Evolutionary conservation across 202 grass and related monocot genomes (phyloP).

Genomic region (Dendrocalamus latiflorus): DNA sequence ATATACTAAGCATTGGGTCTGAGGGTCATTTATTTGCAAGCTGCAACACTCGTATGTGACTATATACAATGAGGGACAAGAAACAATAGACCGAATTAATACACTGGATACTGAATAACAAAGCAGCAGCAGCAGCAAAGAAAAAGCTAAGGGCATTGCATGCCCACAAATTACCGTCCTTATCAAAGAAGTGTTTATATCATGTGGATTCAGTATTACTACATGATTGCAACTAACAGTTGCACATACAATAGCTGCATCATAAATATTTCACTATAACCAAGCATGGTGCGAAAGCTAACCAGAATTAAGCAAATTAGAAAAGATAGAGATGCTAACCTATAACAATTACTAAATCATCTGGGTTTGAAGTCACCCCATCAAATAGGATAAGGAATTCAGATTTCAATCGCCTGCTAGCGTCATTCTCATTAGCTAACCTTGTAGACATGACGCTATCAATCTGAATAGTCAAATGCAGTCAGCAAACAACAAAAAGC

Average conservation of each 20-base stretch:
- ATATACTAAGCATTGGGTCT: background rate
- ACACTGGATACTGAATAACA: background rate
- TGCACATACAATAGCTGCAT: background rate
- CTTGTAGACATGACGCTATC: conserved; percentile 93
- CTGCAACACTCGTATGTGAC: background rate
- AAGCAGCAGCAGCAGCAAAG: background rate
- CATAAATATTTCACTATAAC: background rate
- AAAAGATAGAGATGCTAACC: conserved; percentile 45
- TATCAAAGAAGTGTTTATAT: background rate
- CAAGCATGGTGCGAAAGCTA: conserved; percentile 1
- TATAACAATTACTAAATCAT: conserved; percentile 94
- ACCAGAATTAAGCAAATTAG: background rate
- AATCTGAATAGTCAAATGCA: conserved; percentile 55
- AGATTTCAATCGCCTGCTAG: conserved; percentile 88
- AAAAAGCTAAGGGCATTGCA: background rate
- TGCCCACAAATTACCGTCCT: background rate
- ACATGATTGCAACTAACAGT: background rate
- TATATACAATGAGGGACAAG: background rate
- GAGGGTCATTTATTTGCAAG: background rate
- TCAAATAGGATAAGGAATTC: conserved; percentile 98
- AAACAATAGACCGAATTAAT: background rate
- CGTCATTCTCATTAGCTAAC: conserved; percentile 88
- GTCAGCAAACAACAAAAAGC: conserved; percentile 2
- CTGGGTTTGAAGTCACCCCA: conserved; percentile 78
- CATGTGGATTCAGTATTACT: background rate